Evolutionary conservation across 805 yeast species (phyloP), one percentile per base, ranked within the genome.

Genomic region (Lipomyces kockii): DNA sequence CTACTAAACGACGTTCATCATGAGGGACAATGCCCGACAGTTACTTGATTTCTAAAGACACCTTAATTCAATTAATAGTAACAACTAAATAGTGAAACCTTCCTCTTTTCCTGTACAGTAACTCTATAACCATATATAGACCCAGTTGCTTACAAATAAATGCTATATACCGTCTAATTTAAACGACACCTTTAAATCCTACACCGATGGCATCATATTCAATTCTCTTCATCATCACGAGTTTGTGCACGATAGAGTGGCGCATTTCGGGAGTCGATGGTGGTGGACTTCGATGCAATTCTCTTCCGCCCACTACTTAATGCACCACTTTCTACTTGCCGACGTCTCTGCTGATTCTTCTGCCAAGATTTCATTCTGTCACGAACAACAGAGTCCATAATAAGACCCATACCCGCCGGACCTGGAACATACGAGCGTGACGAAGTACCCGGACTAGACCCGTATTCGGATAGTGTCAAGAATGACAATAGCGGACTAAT

Each of bases 321-420:
- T 3, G 49, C 37, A n/a, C 49, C 11, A 1, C 49, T 43, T 43
- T n/a, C 49, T 43, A 17, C 20, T 7, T 43, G 49, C 53, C 17
- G 39, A 32, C 54, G 51, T n/a, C 65, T 59, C 39, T 58, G 66
- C 12, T 52, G 65, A 57, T 46, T 56, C 22, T 51, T 43, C 53
- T 68, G 71, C 71, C 71, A 68, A 9, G 20, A 53, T 22, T 62
- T 64, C 65, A 65, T 60, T 27, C 65, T 63, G n/a, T 69, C 72
- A 2, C 72, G 65, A n/a, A 69, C 69, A 29, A 69, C 72, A 35
- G 72, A 69, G 34, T 69, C 71, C 29, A 69, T 68, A 29, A 69
- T 60, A 37, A 69, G 37, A 4, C 72, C 72, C 68, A 69, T 61
- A 1, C 72, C 72, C 1, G 71, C 61, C 6, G 66, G 37, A 5